Evolutionary conservation across 2,329 filamentous ascomycete genomes (phyloP).

Genomic region (Ophiocordyceps robertsii): DNA sequence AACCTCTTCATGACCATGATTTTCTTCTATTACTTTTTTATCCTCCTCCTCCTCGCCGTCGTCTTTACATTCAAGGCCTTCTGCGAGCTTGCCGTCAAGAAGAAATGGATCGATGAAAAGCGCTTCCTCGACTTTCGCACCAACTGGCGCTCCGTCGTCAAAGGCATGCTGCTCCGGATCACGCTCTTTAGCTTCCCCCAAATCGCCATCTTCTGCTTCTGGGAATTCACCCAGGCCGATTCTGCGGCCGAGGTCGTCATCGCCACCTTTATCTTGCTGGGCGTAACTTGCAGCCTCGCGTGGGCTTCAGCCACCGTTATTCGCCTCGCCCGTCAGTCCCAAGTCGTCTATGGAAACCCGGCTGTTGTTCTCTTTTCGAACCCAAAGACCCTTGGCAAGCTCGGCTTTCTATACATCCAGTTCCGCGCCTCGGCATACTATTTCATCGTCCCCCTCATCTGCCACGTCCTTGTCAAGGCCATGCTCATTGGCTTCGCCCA

Average conservation of each 20-base stretch:
- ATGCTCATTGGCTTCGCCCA: slow-evolving; percentile 82
- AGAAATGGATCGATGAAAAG: slow-evolving; percentile 66
- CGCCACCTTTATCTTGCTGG: slow-evolving; percentile 77
- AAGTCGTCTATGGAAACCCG: slow-evolving; percentile 86
- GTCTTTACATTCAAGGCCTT: slow-evolving; percentile 70
- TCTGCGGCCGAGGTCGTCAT: slow-evolving; percentile 77
- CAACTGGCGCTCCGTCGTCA: slow-evolving; percentile 83
- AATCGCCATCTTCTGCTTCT: slow-evolving; percentile 79
- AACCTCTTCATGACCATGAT: slow-evolving; percentile 91
- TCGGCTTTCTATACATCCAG: slow-evolving; percentile 95
- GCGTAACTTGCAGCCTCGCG: slow-evolving; percentile 60
- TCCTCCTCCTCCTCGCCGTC: slow-evolving; percentile 57
- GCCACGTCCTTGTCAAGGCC: slow-evolving; percentile 70
- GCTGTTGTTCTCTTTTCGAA: slow-evolving; percentile 96
- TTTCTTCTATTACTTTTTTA: slow-evolving; percentile 77
- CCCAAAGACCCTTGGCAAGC: slow-evolving; percentile 83
- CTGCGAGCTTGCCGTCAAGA: slow-evolving; percentile 63
- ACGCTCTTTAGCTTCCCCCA: slow-evolving; percentile 85
- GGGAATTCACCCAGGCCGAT: slow-evolving; percentile 81
- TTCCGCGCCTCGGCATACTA: slow-evolving; percentile 94
- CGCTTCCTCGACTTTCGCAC: slow-evolving; percentile 90
- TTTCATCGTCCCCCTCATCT: slow-evolving; percentile 70
- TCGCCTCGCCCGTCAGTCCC: slow-evolving; percentile 73
- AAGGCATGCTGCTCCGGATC: slow-evolving; percentile 85
- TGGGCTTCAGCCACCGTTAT: slow-evolving; percentile 90